Conservation (phyloP, 805 yeast species). For the Candida hungchunana region DNA sequence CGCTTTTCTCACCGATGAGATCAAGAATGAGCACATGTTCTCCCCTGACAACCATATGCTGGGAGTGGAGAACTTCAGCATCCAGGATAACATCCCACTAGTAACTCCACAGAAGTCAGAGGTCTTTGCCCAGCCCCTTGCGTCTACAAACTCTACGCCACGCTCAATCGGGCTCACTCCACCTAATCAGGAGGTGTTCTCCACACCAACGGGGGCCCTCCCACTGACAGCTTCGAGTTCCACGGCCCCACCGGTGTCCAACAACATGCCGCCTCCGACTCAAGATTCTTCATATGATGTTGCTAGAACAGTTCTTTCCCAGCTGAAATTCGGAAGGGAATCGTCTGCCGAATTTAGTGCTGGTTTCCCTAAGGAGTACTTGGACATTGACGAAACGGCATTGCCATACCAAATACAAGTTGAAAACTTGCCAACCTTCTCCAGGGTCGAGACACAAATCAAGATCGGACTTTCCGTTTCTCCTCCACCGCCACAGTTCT, state of each 20-base stretch:
- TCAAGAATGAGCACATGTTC: constrained; percentile 21
- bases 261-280: too few relatives aligned
- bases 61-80: constrained; percentile 4
- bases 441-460: constrained; percentile 95
- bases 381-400: constrained; percentile 24
- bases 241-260: too few relatives aligned
- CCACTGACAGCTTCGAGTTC: constrained; percentile 3
- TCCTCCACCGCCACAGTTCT: constrained; percentile 72
- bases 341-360: constrained; percentile 20
- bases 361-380: constrained; percentile 26
- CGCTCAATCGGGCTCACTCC: constrained; percentile 5
- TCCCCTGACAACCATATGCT: constrained; percentile 11
- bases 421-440: constrained; percentile 65
- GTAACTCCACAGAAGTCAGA: background rate
- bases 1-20: constrained; percentile 24
- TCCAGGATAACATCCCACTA: constrained; percentile 1
- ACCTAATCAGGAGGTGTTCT: constrained; percentile 13
- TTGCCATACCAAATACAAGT: constrained; percentile 48
- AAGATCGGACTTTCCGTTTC: constrained; percentile 63
- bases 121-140: constrained; percentile 1
- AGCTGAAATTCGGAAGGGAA: constrained; percentile 26
- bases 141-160: constrained; percentile 3
- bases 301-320: constrained; percentile 22
- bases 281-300: constrained; percentile 24
- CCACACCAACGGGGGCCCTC: constrained; percentile 13